Percentiles rank a stretch among this genome's conserved stretches.
phyloP scores from a whole-genome alignment of 2,329 filamentous ascomycete genomes.

The Fusarium tricinctum region DNA sequence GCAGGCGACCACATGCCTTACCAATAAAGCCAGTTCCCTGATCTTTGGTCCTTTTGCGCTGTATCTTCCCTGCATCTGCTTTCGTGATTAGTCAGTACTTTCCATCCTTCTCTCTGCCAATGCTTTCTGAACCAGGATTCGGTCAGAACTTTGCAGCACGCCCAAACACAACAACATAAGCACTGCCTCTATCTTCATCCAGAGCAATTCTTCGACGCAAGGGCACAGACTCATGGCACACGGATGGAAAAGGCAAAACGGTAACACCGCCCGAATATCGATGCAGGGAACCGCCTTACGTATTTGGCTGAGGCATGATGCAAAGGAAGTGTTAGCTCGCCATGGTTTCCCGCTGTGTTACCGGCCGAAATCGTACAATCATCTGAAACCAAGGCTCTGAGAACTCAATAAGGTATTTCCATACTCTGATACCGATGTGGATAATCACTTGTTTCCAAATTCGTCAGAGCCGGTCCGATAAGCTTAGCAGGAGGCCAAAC shows the following conservation, averaged over 20 bases:
- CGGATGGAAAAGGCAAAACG: conserved; percentile 36
- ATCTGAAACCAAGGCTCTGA: conserved; percentile 49
- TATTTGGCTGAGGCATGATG: conserved; percentile 38
- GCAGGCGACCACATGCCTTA: conserved; percentile 2
- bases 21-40: not conserved
- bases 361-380: conserved; percentile 49
- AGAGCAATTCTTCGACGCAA: conserved; percentile 32
- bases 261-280: conserved; percentile 46
- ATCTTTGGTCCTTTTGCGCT: not conserved
- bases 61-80: not conserved
- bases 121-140: conserved; percentile 2
- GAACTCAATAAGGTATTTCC: conserved; percentile 21
- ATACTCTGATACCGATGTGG: conserved; percentile 21
- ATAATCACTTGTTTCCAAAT: conserved; percentile 37
- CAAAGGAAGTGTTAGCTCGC: conserved; percentile 47
- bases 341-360: conserved; percentile 49
- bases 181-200: conserved; percentile 1
- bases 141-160: not conserved
- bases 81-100: not conserved
- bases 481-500: conserved; percentile 37
- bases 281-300: conserved; percentile 50
- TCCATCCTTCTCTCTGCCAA: not conserved
- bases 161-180: not conserved
- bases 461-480: conserved; percentile 46
- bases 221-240: conserved; percentile 38